Evolutionary conservation across 345 rosid species (phyloP).

Genomic region (Triadica sebifera): DNA sequence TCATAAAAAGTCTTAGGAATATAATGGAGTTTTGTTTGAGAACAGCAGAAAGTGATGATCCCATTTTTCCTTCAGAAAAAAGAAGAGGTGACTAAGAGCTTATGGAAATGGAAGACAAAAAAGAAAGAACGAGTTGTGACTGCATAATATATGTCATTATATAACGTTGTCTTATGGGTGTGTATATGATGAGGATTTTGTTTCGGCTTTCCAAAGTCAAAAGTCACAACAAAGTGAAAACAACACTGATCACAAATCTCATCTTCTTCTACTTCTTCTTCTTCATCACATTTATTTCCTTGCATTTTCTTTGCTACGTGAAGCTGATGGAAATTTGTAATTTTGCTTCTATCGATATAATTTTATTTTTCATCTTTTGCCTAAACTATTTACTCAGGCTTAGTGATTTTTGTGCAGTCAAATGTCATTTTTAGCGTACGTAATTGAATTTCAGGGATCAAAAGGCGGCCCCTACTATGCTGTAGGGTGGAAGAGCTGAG

Average conservation of each 20-base stretch:
- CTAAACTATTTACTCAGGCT: too few species aligned
- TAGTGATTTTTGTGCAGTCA: background rate
- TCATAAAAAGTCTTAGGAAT: constrained; percentile 44
- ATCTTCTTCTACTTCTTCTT: too few species aligned
- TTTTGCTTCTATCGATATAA: too few species aligned
- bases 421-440: background rate
- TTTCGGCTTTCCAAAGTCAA: constrained; percentile 25
- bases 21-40: constrained; percentile 41
- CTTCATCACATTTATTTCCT: background rate
- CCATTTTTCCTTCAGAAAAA: constrained; percentile 38
- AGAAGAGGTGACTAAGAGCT: constrained; percentile 40
- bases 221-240: constrained; percentile 35
- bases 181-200: constrained; percentile 16
- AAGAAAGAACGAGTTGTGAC: background rate
- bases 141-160: too few species aligned
- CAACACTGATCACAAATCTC: background rate
- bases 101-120: constrained; percentile 42
- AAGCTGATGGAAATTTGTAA: too few species aligned
- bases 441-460: constrained; percentile 23
- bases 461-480: constrained; percentile 59
- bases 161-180: too few species aligned
- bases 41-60: constrained; percentile 39
- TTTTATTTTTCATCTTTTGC: too few species aligned
- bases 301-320: background rate
- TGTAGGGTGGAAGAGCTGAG: constrained; percentile 28